Evolutionary conservation across 225 moss, liverwort and hornwort genomes (phyloP), one percentile per base, ranked within the genome.

Genomic region (Sphagnum contortum): DNA sequence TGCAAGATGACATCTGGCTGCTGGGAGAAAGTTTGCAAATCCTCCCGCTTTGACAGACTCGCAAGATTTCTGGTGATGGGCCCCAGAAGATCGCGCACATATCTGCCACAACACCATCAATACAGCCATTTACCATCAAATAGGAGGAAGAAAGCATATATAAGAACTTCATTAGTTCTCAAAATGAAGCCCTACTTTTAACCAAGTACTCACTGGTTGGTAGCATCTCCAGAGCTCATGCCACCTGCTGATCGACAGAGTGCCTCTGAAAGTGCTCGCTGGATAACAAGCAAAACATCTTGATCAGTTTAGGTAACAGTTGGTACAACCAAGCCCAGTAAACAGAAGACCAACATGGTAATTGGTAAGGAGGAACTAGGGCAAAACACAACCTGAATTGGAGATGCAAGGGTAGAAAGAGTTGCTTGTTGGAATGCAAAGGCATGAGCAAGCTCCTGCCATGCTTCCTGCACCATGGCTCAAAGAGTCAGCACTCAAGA

Each of bases 401-500:
- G 81, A 78, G 87, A 89, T 52, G 89, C 85, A 62, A 98, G 91
- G 50, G 76, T 74, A 69, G 82, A 78, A 71, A 98, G 76, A 63
- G 90, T 82, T 61, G 83, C 79, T 69, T 93, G 91, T 64, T 98
- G 98, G 63, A 81, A 98, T 49, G 98, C 98, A 72, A 98, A 98
- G 44, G 98, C 91, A 73, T 93, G 93, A 67, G 98, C 98, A 67
- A 98, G 87, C 86, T 93, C 93, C 79, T 91, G 98, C 98, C 98
- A 98, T 64, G 93, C 81, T 73, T 93, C 98, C 96, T 96, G 77
- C 55, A 51, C 48, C 74, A 57, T 49, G 53, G 55, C 55, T 70
- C 67, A 65, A 3, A 46, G 5, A 53, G 3, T 59, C 58, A 46
- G 4, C 11, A 67, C 11, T 69, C 12, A 60, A 44, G 50, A 50